phyloP scores from a whole-genome alignment of 805 yeast genomes.

The Suhomyces canberraensis region DNA sequence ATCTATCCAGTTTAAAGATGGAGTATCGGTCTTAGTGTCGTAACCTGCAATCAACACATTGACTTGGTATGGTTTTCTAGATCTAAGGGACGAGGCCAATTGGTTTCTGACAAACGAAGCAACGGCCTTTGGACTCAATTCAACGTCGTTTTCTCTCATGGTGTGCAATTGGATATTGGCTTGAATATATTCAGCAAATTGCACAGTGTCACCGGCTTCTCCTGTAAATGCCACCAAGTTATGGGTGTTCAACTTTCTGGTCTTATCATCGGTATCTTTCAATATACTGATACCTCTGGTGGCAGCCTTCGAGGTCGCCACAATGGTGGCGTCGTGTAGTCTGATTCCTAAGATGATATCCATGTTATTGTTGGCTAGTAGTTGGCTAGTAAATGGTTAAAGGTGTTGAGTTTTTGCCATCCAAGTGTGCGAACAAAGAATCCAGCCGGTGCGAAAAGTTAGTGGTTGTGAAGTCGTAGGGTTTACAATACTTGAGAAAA shows the following conservation, averaged over 20 bases:
- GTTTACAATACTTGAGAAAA: too few species aligned
- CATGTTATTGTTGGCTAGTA: slow-evolving; percentile 46
- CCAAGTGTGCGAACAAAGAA: too few species aligned
- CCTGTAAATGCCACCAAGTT: slow-evolving; percentile 88
- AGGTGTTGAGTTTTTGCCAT: slow-evolving; percentile 3
- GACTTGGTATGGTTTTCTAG: slow-evolving; percentile 91
- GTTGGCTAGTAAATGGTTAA: background rate
- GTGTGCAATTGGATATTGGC: slow-evolving; percentile 87
- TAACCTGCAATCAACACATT: slow-evolving; percentile 86
- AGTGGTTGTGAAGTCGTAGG: too few species aligned
- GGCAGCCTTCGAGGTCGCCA: slow-evolving; percentile 93
- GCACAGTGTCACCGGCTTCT: slow-evolving; percentile 94
- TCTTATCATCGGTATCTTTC: slow-evolving; percentile 77
- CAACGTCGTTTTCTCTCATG: slow-evolving; percentile 75
- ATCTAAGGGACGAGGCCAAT: slow-evolving; percentile 82
- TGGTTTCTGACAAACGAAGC: slow-evolving; percentile 86
- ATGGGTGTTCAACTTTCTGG: slow-evolving; percentile 68
- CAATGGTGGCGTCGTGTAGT: slow-evolving; percentile 73
- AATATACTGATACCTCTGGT: slow-evolving; percentile 86
- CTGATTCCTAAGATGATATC: slow-evolving; percentile 87
- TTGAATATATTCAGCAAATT: slow-evolving; percentile 90
- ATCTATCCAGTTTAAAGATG: slow-evolving; percentile 84
- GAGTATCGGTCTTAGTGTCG: slow-evolving; percentile 55
- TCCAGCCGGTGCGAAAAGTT: too few species aligned
- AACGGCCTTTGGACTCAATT: slow-evolving; percentile 79